Base-by-base conservation (phyloP, 495 filamentous ascomycete genomes). In the Penicillium macrosclerotiorum region DNA sequence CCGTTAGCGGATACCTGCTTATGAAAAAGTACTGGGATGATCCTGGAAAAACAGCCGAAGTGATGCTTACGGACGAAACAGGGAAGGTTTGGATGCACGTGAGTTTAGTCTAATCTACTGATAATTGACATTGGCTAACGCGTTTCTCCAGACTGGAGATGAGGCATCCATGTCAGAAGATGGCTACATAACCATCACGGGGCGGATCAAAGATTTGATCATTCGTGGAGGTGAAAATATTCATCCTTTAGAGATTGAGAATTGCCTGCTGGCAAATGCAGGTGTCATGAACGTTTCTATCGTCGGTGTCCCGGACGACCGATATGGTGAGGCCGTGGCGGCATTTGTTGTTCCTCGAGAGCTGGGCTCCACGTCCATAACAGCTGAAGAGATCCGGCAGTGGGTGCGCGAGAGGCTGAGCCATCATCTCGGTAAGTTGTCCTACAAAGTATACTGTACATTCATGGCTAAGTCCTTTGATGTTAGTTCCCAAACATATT, bases 221-320 rank as follows among this genome's bases (percentile, higher is more conserved):
- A 96, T 98, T 55, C 78, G 86, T 19, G 93, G 88, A 13, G 92
- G 93, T 2, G 93, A 96, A 63, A 98, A 98, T 57, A 96, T 98
- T 54, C 89, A 96, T 60, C 93, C 93, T 2, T 74, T 96, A 2
- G 93, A 98, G 64, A 77, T 96, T 19, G 93, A 98, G 66, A 91
- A 93, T 60, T 91, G 83, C 49, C 76, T 98, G n/a, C 79, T 93
- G 31, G 79, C 77, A 20, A 81, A 90, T 51, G 73, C 80, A 14
- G 67, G 64, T 0, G 71, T 98, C 3, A 63, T 71, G 16, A 89
- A 96, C 52, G 88, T 78, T 5, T 88, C 83, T 44, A 86, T 92
- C 1, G 89, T 95, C 0, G 93, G 91, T 0, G 67, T 98, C 8
- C 83, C 86, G 6, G 90, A 96, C 58, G 81, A 87, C 52, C 69